Conservation (phyloP, 2,329 filamentous ascomycete species). For the Neospermospora avenae region DNA sequence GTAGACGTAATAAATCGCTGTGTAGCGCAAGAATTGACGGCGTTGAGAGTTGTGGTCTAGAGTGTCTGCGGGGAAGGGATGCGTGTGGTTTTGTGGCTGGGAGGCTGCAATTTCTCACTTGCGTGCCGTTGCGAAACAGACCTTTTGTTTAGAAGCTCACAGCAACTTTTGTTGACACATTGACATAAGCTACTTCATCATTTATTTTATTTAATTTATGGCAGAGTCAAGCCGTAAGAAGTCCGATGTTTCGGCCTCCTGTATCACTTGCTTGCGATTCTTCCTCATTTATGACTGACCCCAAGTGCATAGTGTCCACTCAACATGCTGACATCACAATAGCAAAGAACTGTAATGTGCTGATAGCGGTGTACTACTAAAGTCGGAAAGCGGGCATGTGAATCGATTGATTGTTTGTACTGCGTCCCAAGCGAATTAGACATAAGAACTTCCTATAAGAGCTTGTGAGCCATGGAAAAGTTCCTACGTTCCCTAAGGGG, state of each 20-base stretch:
- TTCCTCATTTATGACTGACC: neutral
- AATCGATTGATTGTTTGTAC: neutral
- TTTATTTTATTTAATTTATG: neutral
- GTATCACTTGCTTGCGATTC: neutral
- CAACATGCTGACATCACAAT: constrained; percentile 3
- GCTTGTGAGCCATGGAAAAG: neutral
- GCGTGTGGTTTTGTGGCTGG: neutral
- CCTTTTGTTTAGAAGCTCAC: neutral
- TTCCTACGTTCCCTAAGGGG: neutral
- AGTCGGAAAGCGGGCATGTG: neutral
- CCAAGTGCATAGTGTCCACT: neutral
- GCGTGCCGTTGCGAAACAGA: constrained; percentile 4
- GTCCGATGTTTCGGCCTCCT: neutral
- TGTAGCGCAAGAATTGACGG: neutral
- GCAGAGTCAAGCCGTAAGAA: neutral
- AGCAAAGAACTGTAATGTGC: neutral
- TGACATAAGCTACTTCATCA: neutral
- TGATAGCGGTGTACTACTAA: too few species aligned
- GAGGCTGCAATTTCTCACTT: constrained; percentile 11
- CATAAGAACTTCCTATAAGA: neutral
- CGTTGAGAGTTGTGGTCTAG: neutral
- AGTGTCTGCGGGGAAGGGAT: constrained; percentile 5
- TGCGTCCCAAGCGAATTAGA: neutral
- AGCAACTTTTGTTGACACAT: neutral
- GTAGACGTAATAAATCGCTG: neutral